phyloP scores from a whole-genome alignment of 2,329 filamentous ascomycete species.

The Aspergillus terreus region DNA sequence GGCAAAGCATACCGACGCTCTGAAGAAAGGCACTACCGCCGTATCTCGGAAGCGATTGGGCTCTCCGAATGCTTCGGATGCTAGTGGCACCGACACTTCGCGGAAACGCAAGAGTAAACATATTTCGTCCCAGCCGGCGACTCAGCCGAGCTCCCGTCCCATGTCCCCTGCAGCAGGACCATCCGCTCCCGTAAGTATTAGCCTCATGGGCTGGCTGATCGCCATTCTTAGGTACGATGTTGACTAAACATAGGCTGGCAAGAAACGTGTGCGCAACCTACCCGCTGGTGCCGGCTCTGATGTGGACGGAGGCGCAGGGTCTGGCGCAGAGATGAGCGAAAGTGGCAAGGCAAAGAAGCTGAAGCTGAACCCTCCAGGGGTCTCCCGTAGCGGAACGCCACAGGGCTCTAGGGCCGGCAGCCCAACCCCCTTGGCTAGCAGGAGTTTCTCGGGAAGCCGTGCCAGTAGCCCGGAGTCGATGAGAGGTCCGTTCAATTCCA shows the following conservation, averaged over 20 bases:
- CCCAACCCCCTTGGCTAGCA: slow-evolving; percentile 33
- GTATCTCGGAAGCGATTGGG: slow-evolving; percentile 76
- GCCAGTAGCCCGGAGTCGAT: slow-evolving; percentile 38
- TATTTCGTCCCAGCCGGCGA: slow-evolving; percentile 25
- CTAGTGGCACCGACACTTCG: slow-evolving; percentile 83
- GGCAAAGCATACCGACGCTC: slow-evolving; percentile 50
- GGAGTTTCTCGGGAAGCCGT: slow-evolving; percentile 31
- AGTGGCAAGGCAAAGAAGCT: slow-evolving; percentile 46
- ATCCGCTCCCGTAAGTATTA: slow-evolving; percentile 45
- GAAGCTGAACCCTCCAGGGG: slow-evolving; percentile 41
- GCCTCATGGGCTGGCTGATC: not conserved
- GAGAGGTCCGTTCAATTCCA: slow-evolving; percentile 20
- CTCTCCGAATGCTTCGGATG: slow-evolving; percentile 83
- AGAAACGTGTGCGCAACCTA: slow-evolving; percentile 46
- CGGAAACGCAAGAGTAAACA: slow-evolving; percentile 72
- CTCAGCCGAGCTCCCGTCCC: slow-evolving; percentile 53
- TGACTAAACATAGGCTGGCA: slow-evolving; percentile 40
- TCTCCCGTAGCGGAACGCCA: slow-evolving; percentile 41
- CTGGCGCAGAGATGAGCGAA: slow-evolving; percentile 45
- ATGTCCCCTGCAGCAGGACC: slow-evolving; percentile 60
- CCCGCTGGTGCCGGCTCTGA: slow-evolving; percentile 45
- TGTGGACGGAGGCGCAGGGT: slow-evolving; percentile 51
- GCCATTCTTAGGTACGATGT: not conserved
- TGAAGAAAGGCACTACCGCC: slow-evolving; percentile 48
- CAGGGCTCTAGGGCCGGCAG: slow-evolving; percentile 48